Evolutionary conservation across 305 asterid species (phyloP), one percentile per base, ranked within the genome.

Genomic region (Plantago rigida): DNA sequence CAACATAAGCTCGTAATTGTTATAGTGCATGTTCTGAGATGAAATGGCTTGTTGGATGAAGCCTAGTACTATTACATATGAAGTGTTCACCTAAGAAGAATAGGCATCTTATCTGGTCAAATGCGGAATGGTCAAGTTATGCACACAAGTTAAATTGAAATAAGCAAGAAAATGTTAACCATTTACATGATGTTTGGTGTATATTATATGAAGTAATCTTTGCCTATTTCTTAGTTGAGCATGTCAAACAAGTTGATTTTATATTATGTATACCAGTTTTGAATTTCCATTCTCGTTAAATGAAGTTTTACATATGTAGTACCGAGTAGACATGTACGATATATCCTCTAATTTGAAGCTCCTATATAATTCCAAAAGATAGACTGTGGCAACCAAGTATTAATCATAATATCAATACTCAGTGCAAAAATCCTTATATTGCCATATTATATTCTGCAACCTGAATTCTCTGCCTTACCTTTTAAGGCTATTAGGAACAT

Each of bases 91-190:
- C 26, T 22, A 22, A 22, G 26, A 22, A 22, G 26, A 22, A 22
- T 22, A 22, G 26, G 26, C 26, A 22, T 2, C 26, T 22, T 22
- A 22, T 22, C 9, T 36, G 9, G 9, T 36, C 42, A 36, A 36
- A 10, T 36, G 42, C 10, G 9, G 0, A 9, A 5, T 36, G 42
- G 0, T 36, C 50, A 61, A 47, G 14, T 19, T 12, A 52, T 56
- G 60, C n/a, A 42, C 28, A 13, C 47, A 51, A 53, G 15, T 53
- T 12, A 1, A 28, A 67, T 65, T 26, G 39, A 45, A 41, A 39
- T 39, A 46, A 22, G 51, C 12, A 9, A 60, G 28, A 52, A 61
- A 51, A 47, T 36, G 39, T 13, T 22, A 56, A 42, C 24, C 52
- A 49, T 50, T 14, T 19, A 3, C 68, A 14, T 57, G 62, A 13